Evolutionary conservation across 257 asterid species (phyloP).

Genomic region (Plantago ovata): DNA sequence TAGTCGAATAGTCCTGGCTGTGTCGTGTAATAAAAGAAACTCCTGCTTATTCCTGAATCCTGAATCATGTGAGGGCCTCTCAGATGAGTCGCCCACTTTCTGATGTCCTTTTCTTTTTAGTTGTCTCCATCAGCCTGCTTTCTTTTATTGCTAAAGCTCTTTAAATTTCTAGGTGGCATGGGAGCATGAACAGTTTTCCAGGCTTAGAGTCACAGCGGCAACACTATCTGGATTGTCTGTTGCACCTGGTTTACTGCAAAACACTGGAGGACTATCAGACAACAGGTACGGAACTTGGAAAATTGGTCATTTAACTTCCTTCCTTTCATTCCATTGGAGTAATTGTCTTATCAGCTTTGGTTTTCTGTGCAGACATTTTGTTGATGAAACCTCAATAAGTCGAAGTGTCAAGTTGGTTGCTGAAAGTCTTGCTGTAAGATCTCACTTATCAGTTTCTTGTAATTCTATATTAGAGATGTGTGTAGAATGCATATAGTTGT

Average conservation of each 20-base stretch:
- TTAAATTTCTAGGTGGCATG: slow-evolving; percentile 77
- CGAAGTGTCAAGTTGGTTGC: slow-evolving; percentile 80
- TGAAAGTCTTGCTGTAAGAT: slow-evolving; percentile 90
- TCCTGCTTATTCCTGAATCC: no score
- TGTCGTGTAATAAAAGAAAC: no score
- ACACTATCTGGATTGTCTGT: slow-evolving; percentile 71
- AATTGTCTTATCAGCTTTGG: slow-evolving; percentile 20
- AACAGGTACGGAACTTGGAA: slow-evolving; percentile 42
- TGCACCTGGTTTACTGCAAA: slow-evolving; percentile 87
- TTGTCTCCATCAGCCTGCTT: slow-evolving; percentile 13
- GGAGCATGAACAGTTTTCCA: slow-evolving; percentile 99
- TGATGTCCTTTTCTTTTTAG: slow-evolving; percentile 8
- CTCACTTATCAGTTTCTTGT: slow-evolving; percentile 6
- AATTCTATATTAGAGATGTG: not conserved
- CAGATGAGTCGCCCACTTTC: no score
- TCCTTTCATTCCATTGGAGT: slow-evolving; percentile 17
- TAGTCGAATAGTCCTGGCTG: no score
- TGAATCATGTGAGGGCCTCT: no score
- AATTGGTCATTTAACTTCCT: not conserved
- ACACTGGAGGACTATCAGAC: slow-evolving; percentile 73
- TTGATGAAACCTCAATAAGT: slow-evolving; percentile 62
- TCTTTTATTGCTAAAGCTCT: slow-evolving; percentile 32
- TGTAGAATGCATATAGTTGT: slow-evolving; percentile 8
- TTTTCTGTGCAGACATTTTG: slow-evolving; percentile 46
- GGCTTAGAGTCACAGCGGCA: slow-evolving; percentile 87